A percentile compares a stretch with the other conserved stretches of the same genome.
These are phyloP conservation scores for Triglochin maritima DNA, from an alignment of 106 monocot genomes.

Conservation along the genomic window DNA sequence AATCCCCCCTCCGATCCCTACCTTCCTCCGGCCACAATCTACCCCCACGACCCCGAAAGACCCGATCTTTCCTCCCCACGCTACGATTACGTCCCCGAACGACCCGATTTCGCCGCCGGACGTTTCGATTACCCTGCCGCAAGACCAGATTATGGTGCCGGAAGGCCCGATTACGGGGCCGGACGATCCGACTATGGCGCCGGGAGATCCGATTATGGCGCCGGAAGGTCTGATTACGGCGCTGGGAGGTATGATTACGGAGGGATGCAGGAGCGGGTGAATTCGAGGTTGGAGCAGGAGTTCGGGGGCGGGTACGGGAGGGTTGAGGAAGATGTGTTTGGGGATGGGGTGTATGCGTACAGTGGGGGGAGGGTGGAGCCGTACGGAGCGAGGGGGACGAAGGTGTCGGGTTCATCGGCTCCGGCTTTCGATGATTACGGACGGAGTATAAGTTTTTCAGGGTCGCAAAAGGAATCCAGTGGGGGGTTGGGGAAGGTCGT, in stretches of 20 bases:
- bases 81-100: neutral
- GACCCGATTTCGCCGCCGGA: neutral
- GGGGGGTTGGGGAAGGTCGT: constrained; percentile 36
- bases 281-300: neutral
- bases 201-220: too few species aligned
- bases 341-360: neutral
- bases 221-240: too few species aligned
- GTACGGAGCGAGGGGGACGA: neutral
- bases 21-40: neutral
- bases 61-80: neutral
- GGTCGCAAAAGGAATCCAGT: constrained; percentile 17
- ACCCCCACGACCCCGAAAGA: neutral
- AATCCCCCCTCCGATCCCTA: neutral
- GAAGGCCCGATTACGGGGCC: too few species aligned
- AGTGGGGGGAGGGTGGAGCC: neutral
- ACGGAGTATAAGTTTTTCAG: constrained; percentile 26
- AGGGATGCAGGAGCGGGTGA: neutral
- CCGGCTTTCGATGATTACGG: constrained; percentile 29
- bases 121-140: neutral
- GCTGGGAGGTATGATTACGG: too few species aligned
- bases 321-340: neutral
- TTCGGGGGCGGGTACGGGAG: neutral
- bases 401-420: constrained; percentile 7
- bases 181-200: too few species aligned
- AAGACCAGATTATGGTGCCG: neutral